Percentiles rank a stretch among this genome's conserved stretches.
Conservation (phyloP, 768 basidiomycete species). For the Leccinum pellstonianum region DNA sequence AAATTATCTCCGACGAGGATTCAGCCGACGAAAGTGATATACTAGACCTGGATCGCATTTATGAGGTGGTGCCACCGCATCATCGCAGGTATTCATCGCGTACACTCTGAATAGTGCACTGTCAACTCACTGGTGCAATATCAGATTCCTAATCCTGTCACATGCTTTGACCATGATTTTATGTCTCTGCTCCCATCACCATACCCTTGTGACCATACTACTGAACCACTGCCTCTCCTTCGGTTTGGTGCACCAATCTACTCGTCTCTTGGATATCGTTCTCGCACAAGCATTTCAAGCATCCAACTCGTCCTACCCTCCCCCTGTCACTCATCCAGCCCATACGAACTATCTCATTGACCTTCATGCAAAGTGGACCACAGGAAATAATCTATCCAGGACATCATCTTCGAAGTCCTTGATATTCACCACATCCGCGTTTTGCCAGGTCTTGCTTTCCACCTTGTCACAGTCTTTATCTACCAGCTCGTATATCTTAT, state of each 20-base stretch:
- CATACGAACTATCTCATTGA: slow-evolving; percentile 49
- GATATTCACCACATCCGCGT: slow-evolving; percentile 29
- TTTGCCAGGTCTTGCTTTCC: slow-evolving; percentile 23
- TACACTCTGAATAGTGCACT: slow-evolving; percentile 6
- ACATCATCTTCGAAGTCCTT: slow-evolving; percentile 1
- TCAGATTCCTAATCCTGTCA: slow-evolving; percentile 48
- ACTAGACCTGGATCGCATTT: slow-evolving; percentile 39
- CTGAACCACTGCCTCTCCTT: slow-evolving; percentile 51
- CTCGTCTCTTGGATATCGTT: slow-evolving; percentile 40
- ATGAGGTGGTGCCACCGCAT: slow-evolving; percentile 51
- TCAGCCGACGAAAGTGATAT: slow-evolving; percentile 24
- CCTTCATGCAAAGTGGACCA: slow-evolving; percentile 41
- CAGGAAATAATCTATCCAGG: slow-evolving; percentile 6
- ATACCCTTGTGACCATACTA: slow-evolving; percentile 47
- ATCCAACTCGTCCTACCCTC: slow-evolving; percentile 18
- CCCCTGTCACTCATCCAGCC: slow-evolving; percentile 42
- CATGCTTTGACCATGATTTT: slow-evolving; percentile 54
- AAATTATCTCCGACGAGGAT: slow-evolving; percentile 25
- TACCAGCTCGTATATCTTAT: slow-evolving; percentile 37
- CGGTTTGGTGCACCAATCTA: slow-evolving; percentile 43
- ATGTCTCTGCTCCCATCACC: slow-evolving; percentile 43
- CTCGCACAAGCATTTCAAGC: slow-evolving; percentile 40
- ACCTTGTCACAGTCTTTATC: slow-evolving; percentile 22
- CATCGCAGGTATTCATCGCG: slow-evolving; percentile 45
- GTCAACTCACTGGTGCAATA: slow-evolving; percentile 3